A percentile compares a stretch with the other conserved stretches of the same genome.
These are phyloP conservation scores for Isatis lusitanica DNA, from an alignment of 441 rosid genomes.

Conservation along the genomic window DNA sequence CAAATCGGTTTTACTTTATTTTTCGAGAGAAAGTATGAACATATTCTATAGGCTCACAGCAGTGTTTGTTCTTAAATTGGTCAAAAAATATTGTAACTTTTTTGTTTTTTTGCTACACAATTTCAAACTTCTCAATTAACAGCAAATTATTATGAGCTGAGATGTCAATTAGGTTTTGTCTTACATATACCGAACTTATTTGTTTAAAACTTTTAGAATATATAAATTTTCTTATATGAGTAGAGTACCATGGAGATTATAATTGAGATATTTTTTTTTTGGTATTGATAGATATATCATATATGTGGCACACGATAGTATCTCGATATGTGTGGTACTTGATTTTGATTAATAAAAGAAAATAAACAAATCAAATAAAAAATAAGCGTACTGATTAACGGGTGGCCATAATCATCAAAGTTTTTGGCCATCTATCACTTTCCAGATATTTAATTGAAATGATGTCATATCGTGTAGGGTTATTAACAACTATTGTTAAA, in stretches of 20 bases:
- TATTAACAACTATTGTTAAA: not conserved
- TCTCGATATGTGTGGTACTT: not conserved
- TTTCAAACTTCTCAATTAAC: not conserved
- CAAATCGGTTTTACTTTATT: not conserved
- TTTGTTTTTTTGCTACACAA: too few relatives aligned
- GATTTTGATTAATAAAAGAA: not conserved
- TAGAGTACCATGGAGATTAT: not conserved
- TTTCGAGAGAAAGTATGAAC: not conserved
- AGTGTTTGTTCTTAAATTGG: not conserved
- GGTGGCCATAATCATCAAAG: not conserved
- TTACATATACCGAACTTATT: not conserved
- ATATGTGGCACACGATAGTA: not conserved
- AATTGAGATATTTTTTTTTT: not conserved
- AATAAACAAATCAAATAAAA: not conserved
- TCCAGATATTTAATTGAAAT: conserved; percentile 11
- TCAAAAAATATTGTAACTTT: not conserved
- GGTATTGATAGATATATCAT: not conserved
- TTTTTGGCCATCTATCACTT: not conserved
- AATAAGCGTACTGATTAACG: not conserved
- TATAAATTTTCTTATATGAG: not conserved
- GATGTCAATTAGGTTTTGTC: not conserved
- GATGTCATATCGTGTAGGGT: conserved; percentile 17
- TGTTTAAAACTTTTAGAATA: not conserved
- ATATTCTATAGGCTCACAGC: not conserved
- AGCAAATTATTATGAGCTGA: not conserved